These are phyloP conservation scores for Aspergillus nanangensis DNA, from an alignment of 495 filamentous ascomycete species.

Conservation along the genomic window DNA sequence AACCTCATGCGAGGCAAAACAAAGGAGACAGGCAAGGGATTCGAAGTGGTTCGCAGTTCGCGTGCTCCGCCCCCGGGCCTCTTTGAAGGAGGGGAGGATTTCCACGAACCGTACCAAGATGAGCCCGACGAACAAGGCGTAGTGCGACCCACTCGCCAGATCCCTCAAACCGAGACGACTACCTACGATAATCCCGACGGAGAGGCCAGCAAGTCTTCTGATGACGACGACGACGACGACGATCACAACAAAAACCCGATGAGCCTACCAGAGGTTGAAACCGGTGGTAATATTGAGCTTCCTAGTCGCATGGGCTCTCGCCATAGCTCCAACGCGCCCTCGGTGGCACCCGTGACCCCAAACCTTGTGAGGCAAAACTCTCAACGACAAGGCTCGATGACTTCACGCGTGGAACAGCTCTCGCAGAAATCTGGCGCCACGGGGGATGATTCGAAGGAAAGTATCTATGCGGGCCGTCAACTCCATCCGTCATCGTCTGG, in stretches of 20 bases:
- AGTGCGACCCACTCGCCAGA: constrained; percentile 23
- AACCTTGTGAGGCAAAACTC: constrained; percentile 60
- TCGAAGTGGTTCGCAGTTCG: constrained; percentile 89
- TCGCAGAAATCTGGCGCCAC: constrained; percentile 4
- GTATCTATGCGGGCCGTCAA: constrained; percentile 14
- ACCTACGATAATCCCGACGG: constrained; percentile 44
- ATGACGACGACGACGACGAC: constrained; percentile 16
- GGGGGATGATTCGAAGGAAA: constrained; percentile 1
- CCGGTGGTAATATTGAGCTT: constrained; percentile 57
- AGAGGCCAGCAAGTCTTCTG: constrained; percentile 19
- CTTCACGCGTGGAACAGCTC: constrained; percentile 9
- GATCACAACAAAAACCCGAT: too few species aligned
- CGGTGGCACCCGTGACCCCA: constrained; percentile 27
- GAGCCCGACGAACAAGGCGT: constrained; percentile 42
- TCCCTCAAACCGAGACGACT: constrained; percentile 30
- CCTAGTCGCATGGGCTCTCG: constrained; percentile 62
- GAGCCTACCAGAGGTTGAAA: constrained; percentile 59
- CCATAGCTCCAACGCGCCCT: constrained; percentile 42
- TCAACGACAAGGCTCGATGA: constrained; percentile 25
- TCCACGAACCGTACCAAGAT: constrained; percentile 56
- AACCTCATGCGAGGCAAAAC: constrained; percentile 73
- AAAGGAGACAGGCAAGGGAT: constrained; percentile 88
- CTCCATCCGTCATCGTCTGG: constrained; percentile 29
- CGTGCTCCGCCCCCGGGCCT: constrained; percentile 51
- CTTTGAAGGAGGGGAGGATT: constrained; percentile 32